Conservation (phyloP, 805 yeast species). For the Saturnispora quitensis region DNA sequence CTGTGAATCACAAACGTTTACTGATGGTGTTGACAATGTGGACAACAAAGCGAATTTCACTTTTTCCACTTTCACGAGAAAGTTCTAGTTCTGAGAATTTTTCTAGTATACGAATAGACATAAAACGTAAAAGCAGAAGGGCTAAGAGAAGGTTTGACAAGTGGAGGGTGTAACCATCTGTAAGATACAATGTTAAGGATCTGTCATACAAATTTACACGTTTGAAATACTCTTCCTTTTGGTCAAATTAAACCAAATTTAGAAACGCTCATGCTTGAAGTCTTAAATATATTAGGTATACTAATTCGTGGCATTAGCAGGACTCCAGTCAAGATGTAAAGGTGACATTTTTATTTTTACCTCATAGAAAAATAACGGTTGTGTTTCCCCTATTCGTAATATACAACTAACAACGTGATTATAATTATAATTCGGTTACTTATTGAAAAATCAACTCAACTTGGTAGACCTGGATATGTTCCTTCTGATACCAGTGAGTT, state of each 20-base stretch:
- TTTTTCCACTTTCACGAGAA: not conserved
- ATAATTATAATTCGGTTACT: too few relatives aligned
- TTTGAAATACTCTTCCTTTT: too few relatives aligned
- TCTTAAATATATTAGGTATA: not conserved
- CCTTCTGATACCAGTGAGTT: conserved; percentile 95
- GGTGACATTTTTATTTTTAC: too few relatives aligned
- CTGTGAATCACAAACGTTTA: not conserved
- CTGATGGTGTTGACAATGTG: conserved; percentile 1
- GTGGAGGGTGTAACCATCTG: not conserved
- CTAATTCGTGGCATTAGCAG: not conserved
- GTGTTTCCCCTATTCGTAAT: not conserved
- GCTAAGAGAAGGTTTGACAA: not conserved
- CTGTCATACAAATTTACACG: too few relatives aligned
- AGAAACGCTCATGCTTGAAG: not conserved
- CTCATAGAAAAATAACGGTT: not conserved
- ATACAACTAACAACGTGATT: not conserved
- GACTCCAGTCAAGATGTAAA: too few relatives aligned
- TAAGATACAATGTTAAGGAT: too few relatives aligned
- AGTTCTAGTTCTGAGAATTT: not conserved
- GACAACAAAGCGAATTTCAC: not conserved
- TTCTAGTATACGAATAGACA: not conserved
- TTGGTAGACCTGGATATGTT: conserved; percentile 81
- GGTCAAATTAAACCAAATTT: not conserved
- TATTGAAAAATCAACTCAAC: conserved; percentile 32
- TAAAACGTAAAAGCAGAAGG: not conserved